Percentiles rank a stretch among this genome's conserved stretches.
Conservation (phyloP, 148 eudicot genomes). For the Nyssa sinensis region DNA sequence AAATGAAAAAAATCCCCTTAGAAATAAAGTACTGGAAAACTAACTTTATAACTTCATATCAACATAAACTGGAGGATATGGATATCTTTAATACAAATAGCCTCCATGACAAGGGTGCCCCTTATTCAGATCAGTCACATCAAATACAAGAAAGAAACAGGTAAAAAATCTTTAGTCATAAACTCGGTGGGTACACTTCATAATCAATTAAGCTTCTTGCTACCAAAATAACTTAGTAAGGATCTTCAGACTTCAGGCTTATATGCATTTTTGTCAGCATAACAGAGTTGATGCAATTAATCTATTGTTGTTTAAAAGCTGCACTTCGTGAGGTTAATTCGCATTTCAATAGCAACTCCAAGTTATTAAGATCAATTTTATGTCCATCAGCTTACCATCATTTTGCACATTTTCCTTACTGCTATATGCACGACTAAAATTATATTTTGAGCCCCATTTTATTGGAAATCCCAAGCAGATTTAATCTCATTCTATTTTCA, state of each 20-base stretch:
- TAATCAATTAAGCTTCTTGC: constrained; percentile 9
- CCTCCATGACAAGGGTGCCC: neutral
- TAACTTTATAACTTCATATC: neutral
- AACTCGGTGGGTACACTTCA: neutral
- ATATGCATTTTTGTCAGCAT: neutral
- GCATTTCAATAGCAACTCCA: neutral
- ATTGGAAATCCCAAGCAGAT: neutral
- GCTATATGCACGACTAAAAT: neutral
- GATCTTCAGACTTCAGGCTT: neutral
- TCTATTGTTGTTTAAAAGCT: neutral
- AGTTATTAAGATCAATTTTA: too few relatives aligned
- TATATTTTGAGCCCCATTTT: neutral
- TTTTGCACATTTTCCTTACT: neutral
- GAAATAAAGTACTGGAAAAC: neutral
- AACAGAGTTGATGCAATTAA: neutral
- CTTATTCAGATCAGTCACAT: neutral
- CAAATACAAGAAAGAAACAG: neutral
- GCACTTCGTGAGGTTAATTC: neutral
- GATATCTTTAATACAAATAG: neutral
- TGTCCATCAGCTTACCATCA: neutral
- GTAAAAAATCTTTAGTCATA: neutral
- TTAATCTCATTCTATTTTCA: neutral
- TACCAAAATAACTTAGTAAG: neutral
- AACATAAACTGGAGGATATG: neutral
- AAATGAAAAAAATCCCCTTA: neutral